Evolutionary conservation across 768 basidiomycete species (phyloP), one percentile per base, ranked within the genome.

Genomic region (Hericium rajendrae): DNA sequence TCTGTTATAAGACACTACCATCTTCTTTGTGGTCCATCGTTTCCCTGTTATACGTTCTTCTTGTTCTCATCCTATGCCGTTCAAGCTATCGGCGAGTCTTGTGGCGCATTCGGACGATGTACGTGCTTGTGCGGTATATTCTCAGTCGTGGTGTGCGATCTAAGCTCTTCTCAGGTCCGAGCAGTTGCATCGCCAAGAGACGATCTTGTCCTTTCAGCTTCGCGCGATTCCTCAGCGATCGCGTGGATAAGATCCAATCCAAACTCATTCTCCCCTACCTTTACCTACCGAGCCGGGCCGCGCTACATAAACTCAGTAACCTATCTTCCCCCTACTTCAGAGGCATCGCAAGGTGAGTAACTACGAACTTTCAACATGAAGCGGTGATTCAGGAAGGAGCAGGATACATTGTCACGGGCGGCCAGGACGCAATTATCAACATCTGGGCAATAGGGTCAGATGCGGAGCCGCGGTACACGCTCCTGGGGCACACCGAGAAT

Each of bases 181-280:
- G 87, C 83, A 38, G 75, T 97, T 60, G 81, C 73, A 54, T 83
- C 90, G 48, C 90, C 92, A 38, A 82, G 82, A 28, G 75, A 89
- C 70, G 75, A 83, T 63, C 78, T 92, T 60, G 74, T 97, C 61
- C 77, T 98, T 60, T 97, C 94, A 20, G 89, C 88, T 59, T 97
- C 94, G 49, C 84, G 94, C 68, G 94, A 97, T 77, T 76, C 88
- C 15, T 91, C 92, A 43, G 89, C 92, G 62, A 91, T 94, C 68
- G 76, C 84, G 32, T 98, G 94, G 95, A 74, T 78, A 56, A 79
- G 82, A 68, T 64, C 76, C 40, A 70, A 79, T 46, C 63, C 74
- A 57, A 69, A 73, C 46, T 70, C 74, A 28, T 91, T 91, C 68
- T 68, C 72, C 5, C 78, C 79, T n/a, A 71, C 74, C 40, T 72